Base-by-base conservation (phyloP, 202 grass and related monocot genomes). In the Eragrostis tef region DNA sequence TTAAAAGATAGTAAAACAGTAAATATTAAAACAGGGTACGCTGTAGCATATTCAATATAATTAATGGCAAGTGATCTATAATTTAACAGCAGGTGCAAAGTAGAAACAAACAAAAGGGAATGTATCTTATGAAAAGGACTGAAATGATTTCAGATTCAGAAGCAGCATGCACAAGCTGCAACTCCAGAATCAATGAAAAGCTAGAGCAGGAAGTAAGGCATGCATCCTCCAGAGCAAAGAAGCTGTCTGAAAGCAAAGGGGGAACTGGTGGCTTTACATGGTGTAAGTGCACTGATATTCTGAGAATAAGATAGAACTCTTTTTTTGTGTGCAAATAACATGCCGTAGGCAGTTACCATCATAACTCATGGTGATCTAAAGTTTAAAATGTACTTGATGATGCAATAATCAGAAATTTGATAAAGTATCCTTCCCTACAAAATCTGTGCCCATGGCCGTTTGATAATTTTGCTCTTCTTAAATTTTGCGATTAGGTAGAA, bases 91-190 rank as follows among this genome's bases (percentile, higher is more conserved):
- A 77, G 27, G 41, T 11, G 65, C 39, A 72, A 20, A 41, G 3
- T 44, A 39, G 10, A 65, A 78, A 78, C 11, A 73, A 1, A 43
- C 7, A 54, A 41, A n/a, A 47, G 47, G 19, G 39, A 49, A 39
- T 7, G 2, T 34, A 24, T 21, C 48, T 59, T 44, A 26, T 0
- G 2, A 56, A 57, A 27, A 39, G 47, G 11, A 61, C 7, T 31
- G 6, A 17, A 9, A 12, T 21, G 16, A 31, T 63, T 78, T 51
- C 21, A 72, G 31, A 34, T 54, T 79, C 29, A 21, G 3, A 79
- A 64, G 36, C n/a, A n/a, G n/a, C n/a, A n/a, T n/a, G n/a, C 17
- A 53, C 16, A 70, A 76, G 29, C 15, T 61, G 63, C 79, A 75
- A 64, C 46, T 16, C 48, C 20, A 74, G 44, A 39, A 15, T 19